These are phyloP conservation scores for Phialocephala sp. DNA, from an alignment of 2,329 filamentous ascomycete genomes.

Conservation along the genomic window DNA sequence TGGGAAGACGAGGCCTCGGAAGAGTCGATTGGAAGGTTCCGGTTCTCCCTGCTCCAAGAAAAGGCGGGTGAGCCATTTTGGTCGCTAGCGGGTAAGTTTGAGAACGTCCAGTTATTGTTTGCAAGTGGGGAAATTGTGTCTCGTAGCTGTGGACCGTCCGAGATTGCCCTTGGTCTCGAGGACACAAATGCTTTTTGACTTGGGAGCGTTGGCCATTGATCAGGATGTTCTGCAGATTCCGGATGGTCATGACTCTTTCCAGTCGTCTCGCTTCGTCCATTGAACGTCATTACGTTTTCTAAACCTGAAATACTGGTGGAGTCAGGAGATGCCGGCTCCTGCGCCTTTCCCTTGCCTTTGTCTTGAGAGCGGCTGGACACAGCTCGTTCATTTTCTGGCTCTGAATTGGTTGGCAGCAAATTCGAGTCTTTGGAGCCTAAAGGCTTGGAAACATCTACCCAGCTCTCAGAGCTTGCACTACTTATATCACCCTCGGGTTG, in stretches of 20 bases:
- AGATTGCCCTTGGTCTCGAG: conserved; percentile 57
- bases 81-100: conserved; percentile 44
- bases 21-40: not conserved
- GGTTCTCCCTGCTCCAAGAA: not conserved
- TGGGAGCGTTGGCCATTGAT: not conserved
- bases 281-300: conserved; percentile 6
- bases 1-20: not conserved
- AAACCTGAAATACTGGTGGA: not conserved
- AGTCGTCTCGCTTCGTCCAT: too few species aligned
- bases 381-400: conserved; percentile 50
- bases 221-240: not conserved
- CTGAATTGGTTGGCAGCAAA: conserved; percentile 49
- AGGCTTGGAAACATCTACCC: conserved; percentile 46
- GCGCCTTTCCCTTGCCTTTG: conserved; percentile 32
- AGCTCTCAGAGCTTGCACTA: conserved; percentile 35
- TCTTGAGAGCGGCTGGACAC: conserved; percentile 9
- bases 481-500: conserved; percentile 28
- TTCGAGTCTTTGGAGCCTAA: conserved; percentile 62
- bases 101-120: conserved; percentile 67
- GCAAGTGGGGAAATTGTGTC: conserved; percentile 57
- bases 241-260: not conserved
- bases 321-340: conserved; percentile 8
- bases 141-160: conserved; percentile 58
- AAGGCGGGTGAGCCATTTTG: not conserved
- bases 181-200: not conserved